These are phyloP conservation scores for Harrya chromipes DNA, from an alignment of 768 basidiomycete species.

Conservation along the genomic window DNA sequence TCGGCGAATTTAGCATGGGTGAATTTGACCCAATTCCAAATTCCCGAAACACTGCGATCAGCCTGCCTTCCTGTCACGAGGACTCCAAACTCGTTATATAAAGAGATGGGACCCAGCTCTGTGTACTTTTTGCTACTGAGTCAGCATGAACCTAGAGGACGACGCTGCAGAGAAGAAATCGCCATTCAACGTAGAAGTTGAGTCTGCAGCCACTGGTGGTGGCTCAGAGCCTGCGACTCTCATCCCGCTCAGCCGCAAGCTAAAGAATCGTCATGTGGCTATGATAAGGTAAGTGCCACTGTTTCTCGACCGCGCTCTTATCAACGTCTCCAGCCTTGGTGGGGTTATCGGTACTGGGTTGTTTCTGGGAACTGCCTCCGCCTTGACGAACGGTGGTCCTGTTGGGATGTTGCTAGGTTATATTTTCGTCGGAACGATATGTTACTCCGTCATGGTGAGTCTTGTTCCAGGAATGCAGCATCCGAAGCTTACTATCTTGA, in stretches of 20 bases:
- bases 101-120: not conserved
- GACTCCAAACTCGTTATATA: not conserved
- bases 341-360: slow-evolving; percentile 39
- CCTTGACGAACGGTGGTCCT: slow-evolving; percentile 38
- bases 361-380: slow-evolving; percentile 27
- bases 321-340: slow-evolving; percentile 12
- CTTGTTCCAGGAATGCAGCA: too few species aligned
- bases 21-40: too few species aligned
- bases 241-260: slow-evolving; percentile 15
- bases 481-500: not conserved
- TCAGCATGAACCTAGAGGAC: slow-evolving; percentile 1
- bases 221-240: not conserved
- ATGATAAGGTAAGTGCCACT: slow-evolving; percentile 26
- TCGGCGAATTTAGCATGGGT: too few species aligned
- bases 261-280: slow-evolving; percentile 26
- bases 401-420: slow-evolving; percentile 43
- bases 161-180: not conserved
- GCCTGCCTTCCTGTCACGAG: not conserved
- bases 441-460: slow-evolving; percentile 34
- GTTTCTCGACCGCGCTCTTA: not conserved
- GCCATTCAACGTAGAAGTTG: not conserved
- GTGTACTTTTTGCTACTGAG: not conserved
- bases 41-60: too few species aligned
- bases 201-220: not conserved
- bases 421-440: slow-evolving; percentile 29